phyloP scores from a whole-genome alignment of 306 rosid genomes.

The Rubus idaeus region DNA sequence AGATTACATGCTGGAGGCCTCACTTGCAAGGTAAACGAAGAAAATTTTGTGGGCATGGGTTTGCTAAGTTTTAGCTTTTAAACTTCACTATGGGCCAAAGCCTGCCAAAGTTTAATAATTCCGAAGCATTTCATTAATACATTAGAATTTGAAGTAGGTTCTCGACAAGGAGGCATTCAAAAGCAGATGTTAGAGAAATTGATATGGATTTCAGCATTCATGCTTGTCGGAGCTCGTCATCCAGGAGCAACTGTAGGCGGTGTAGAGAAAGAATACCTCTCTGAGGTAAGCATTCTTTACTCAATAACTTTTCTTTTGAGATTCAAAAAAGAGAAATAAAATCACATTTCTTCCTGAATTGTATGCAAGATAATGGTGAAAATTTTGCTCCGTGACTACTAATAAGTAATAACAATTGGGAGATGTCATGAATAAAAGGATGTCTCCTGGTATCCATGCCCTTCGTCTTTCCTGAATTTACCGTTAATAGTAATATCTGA shows the following conservation, averaged over 20 bases:
- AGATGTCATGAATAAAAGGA: conserved; percentile 1
- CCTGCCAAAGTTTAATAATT: not conserved
- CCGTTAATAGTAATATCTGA: not conserved
- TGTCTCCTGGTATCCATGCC: not conserved
- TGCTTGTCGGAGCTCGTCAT: conserved; percentile 96
- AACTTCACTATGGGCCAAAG: not conserved
- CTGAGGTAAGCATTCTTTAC: conserved; percentile 55
- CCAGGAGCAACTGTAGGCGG: conserved; percentile 78
- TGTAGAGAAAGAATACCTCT: conserved; percentile 73
- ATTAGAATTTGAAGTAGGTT: conserved; percentile 44
- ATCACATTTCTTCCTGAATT: not conserved
- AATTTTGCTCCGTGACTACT: not conserved
- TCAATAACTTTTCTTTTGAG: not conserved
- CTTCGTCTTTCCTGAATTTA: not conserved
- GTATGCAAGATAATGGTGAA: conserved; percentile 2
- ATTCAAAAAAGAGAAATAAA: not conserved
- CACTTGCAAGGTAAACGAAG: conserved; percentile 71
- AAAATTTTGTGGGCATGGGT: not conserved
- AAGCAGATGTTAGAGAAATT: conserved; percentile 96
- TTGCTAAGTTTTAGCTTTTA: not conserved
- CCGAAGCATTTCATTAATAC: not conserved
- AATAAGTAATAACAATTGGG: too few relatives aligned
- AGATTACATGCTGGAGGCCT: conserved; percentile 78
- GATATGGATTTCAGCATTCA: conserved; percentile 91
- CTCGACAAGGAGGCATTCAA: conserved; percentile 73